Percentiles rank a stretch among this genome's conserved stretches.
Evolutionary conservation across 805 yeast species (phyloP).

Genomic region (Kazachstania africana): DNA sequence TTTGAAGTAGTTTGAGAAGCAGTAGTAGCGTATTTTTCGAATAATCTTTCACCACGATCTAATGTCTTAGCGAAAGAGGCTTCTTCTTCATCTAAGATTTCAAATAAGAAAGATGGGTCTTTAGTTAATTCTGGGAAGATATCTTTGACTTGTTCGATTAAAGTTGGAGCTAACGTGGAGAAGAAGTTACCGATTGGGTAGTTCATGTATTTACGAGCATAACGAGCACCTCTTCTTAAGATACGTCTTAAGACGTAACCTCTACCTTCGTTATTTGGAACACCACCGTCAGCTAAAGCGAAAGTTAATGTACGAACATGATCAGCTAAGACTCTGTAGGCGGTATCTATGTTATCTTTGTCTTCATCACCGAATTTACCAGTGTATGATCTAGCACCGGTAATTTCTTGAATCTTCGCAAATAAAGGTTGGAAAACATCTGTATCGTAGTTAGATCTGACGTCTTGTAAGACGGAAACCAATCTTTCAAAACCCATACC

Average conservation of each 20-base stretch:
- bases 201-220: conserved; percentile 89
- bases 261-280: conserved; percentile 97
- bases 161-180: conserved; percentile 83
- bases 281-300: conserved; percentile 97
- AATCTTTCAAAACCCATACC: conserved; percentile 98
- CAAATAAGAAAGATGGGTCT: conserved; percentile 65
- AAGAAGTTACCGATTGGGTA: conserved; percentile 93
- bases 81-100: conserved; percentile 93
- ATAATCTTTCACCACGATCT: conserved; percentile 94
- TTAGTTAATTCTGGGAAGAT: conserved; percentile 85
- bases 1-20: conserved; percentile 68
- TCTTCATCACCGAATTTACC: conserved; percentile 94
- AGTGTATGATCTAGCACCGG: conserved; percentile 81
- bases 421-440: conserved; percentile 92
- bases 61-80: conserved; percentile 87
- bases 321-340: conserved; percentile 96
- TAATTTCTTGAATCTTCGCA: conserved; percentile 74
- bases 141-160: conserved; percentile 75
- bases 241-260: conserved; percentile 97
- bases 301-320: conserved; percentile 95
- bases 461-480: conserved; percentile 87
- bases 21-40: conserved; percentile 81
- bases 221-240: conserved; percentile 94
- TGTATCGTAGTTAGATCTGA: conserved; percentile 89
- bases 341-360: conserved; percentile 90